Evolutionary conservation across 2,329 filamentous ascomycete genomes (phyloP).

Genomic region (Colletotrichum filicis): DNA sequence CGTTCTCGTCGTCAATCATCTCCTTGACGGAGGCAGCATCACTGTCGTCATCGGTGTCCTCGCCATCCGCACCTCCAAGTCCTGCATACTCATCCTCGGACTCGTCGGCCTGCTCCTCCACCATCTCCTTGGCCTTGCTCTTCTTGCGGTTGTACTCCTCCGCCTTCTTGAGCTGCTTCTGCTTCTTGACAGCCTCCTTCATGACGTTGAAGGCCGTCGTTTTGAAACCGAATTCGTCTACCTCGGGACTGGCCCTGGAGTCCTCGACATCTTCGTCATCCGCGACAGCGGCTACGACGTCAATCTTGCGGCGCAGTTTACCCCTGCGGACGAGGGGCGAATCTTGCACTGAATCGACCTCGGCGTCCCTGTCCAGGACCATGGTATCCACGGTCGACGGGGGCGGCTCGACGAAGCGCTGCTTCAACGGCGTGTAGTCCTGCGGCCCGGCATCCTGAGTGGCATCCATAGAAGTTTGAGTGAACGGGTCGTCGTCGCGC

Average conservation of each 20-base stretch:
- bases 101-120: constrained; percentile 95
- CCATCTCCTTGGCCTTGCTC: constrained; percentile 86
- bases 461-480: constrained; percentile 77
- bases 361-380: constrained; percentile 53
- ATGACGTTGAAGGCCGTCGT: constrained; percentile 75
- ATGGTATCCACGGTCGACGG: constrained; percentile 79
- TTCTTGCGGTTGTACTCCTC: constrained; percentile 83
- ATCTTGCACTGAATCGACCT: constrained; percentile 59
- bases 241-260: constrained; percentile 37
- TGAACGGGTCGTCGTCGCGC: constrained; percentile 52
- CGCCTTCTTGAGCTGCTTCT: constrained; percentile 62
- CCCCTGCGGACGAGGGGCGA: constrained; percentile 75
- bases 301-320: constrained; percentile 57
- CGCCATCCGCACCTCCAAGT: constrained; percentile 88
- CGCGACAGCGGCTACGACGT: constrained; percentile 50
- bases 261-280: constrained; percentile 52
- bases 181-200: constrained; percentile 70
- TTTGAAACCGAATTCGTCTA: constrained; percentile 50
- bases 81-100: constrained; percentile 99
- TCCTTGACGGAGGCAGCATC: constrained; percentile 77
- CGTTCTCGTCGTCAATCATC: constrained; percentile 89
- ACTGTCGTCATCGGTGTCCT: constrained; percentile 82
- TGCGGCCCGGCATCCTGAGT: constrained; percentile 86
- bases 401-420: constrained; percentile 73
- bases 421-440: constrained; percentile 76